Conservation (phyloP, 352 stramenopile genomes). For the Phytopythium vexans region DNA sequence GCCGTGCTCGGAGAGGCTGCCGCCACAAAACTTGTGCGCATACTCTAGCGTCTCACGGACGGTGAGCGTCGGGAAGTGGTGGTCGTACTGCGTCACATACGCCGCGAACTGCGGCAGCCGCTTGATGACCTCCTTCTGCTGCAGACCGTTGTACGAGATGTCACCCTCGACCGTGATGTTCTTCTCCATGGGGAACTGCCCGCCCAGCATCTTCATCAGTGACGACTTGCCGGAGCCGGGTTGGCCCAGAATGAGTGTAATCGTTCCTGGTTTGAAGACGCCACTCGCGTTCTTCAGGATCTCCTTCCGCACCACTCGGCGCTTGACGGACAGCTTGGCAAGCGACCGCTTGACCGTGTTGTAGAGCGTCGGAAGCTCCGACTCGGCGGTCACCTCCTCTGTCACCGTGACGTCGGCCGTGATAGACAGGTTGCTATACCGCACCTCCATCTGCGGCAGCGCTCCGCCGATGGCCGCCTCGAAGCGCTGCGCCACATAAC, state of each 20-base stretch:
- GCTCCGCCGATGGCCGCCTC: constrained; percentile 20
- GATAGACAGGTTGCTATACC: constrained; percentile 26
- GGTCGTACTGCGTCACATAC: constrained; percentile 46
- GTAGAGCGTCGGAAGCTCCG: constrained; percentile 34
- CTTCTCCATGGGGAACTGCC: constrained; percentile 22
- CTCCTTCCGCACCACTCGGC: constrained; percentile 25
- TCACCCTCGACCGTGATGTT: constrained; percentile 16
- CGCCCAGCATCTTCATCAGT: constrained; percentile 25
- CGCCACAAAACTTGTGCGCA: constrained; percentile 30
- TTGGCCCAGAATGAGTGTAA: constrained; percentile 17
- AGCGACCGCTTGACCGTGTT: constrained; percentile 25
- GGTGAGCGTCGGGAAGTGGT: constrained; percentile 45
- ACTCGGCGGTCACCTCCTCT: constrained; percentile 12
- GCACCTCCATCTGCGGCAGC: constrained; percentile 28
- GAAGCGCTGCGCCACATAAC: constrained; percentile 19
- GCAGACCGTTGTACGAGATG: constrained; percentile 31
- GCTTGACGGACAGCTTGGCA: constrained; percentile 17
- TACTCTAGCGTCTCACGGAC: constrained; percentile 55
- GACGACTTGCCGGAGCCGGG: constrained; percentile 22
- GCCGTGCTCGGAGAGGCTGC: constrained; percentile 21
- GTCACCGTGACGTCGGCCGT: constrained; percentile 19
- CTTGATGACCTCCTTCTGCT: constrained; percentile 11
- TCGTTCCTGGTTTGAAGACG: constrained; percentile 19
- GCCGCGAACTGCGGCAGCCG: constrained; percentile 39
- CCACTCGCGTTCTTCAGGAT: constrained; percentile 26